phyloP scores from a whole-genome alignment of 345 rosid species.

The Eucalyptus paniculata region DNA sequence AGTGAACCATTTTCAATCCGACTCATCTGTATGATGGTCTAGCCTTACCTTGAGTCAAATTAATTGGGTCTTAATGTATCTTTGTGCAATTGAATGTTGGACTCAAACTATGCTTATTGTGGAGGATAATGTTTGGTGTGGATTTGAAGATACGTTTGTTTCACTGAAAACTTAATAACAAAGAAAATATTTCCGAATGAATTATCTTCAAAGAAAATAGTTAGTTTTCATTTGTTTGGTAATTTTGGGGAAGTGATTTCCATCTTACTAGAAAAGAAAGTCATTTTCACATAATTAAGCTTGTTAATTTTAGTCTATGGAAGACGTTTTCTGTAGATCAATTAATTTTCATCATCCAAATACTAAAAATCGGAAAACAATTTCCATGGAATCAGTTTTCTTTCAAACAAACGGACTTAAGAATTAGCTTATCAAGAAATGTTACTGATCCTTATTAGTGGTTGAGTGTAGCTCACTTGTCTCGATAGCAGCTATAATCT shows the following conservation, averaged over 20 bases:
- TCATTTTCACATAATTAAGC: not conserved
- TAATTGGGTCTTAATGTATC: not conserved
- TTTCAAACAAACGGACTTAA: not conserved
- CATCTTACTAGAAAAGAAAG: not conserved
- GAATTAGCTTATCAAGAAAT: not conserved
- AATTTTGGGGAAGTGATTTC: not conserved
- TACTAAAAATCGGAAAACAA: not conserved
- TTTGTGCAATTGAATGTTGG: not conserved
- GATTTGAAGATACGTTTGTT: not conserved
- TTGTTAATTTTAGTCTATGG: not conserved
- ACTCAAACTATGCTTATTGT: not conserved
- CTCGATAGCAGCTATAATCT: not conserved
- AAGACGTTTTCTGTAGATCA: not conserved
- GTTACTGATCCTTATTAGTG: not conserved
- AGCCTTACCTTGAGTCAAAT: not conserved
- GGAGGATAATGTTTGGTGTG: not conserved
- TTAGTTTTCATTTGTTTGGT: not conserved
- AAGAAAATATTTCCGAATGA: not conserved
- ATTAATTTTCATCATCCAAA: not conserved
- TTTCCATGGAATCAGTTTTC: rapidly evolving
- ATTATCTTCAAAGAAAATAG: not conserved
- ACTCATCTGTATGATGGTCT: too few relatives aligned
- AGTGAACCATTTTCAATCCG: too few relatives aligned
- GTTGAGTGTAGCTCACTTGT: not conserved
- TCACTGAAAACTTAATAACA: not conserved